These are phyloP conservation scores for Acacia melanoxylon DNA, from an alignment of 306 rosid genomes.

Conservation along the genomic window DNA sequence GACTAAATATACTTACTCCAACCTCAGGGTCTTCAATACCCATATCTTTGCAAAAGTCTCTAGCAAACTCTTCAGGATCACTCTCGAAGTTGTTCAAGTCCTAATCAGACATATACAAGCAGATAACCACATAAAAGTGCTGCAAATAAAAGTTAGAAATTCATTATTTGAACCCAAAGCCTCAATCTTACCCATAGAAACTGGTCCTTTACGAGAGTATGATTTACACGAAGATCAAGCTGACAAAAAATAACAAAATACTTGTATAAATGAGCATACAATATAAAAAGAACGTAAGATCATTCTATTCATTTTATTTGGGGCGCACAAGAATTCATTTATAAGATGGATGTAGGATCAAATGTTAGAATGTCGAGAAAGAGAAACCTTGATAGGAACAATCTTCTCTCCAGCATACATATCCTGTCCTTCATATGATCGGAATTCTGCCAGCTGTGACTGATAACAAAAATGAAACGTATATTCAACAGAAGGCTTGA, in stretches of 20 bases:
- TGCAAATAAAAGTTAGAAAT: conserved; percentile 13
- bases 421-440: conserved; percentile 85
- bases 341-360: background rate
- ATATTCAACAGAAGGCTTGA: background rate
- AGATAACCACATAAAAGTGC: conserved; percentile 8
- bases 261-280: background rate
- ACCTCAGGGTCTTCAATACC: conserved; percentile 90
- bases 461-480: conserved; percentile 36
- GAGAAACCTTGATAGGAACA: conserved; percentile 78
- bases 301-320: background rate
- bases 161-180: background rate
- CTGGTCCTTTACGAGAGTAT: conserved; percentile 84
- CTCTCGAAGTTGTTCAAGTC: conserved; percentile 96
- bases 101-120: conserved; percentile 43
- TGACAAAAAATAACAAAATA: conserved; percentile 32
- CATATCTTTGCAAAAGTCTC: conserved; percentile 79
- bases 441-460: conserved; percentile 80
- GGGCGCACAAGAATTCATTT: background rate
- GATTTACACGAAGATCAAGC: conserved; percentile 96
- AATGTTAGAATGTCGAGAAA: background rate
- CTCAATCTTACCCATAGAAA: conserved; percentile 83
- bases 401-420: conserved; percentile 89
- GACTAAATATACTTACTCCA: conserved; percentile 66
- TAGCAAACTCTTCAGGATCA: conserved; percentile 95
- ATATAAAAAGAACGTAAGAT: background rate